Percentiles rank a stretch among this genome's conserved stretches.
Evolutionary conservation across 768 basidiomycete genomes (phyloP).

Genomic region (Sarcomyxa edulis): DNA sequence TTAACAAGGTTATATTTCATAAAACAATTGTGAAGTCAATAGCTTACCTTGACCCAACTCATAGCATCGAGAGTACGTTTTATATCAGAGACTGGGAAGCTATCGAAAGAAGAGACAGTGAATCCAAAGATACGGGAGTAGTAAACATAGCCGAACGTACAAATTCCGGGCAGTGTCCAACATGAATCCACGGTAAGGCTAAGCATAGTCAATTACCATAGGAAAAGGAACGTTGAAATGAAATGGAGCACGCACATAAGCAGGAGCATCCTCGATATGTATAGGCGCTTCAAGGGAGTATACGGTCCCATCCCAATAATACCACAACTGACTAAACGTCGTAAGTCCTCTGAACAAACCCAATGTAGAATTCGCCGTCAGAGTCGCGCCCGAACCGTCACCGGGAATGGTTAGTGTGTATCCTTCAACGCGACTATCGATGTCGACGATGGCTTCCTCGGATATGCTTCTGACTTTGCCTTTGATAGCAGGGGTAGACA

Average conservation of each 20-base stretch:
- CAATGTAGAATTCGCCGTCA: slow-evolving; percentile 59
- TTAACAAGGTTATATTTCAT: too few relatives aligned
- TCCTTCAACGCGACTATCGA: slow-evolving; percentile 50
- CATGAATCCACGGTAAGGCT: slow-evolving; percentile 77
- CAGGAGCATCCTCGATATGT: slow-evolving; percentile 55
- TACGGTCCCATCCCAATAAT: slow-evolving; percentile 36
- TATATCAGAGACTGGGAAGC: slow-evolving; percentile 61
- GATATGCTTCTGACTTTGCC: slow-evolving; percentile 42
- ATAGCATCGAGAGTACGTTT: slow-evolving; percentile 69
- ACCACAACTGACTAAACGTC: slow-evolving; percentile 74
- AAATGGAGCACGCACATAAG: slow-evolving; percentile 43
- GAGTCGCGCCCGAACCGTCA: slow-evolving; percentile 45
- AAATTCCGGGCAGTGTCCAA: slow-evolving; percentile 79
- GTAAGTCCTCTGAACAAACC: slow-evolving; percentile 69
- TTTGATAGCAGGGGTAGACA: too few relatives aligned
- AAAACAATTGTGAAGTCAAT: not conserved
- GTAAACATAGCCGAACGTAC: slow-evolving; percentile 29
- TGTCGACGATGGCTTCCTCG: slow-evolving; percentile 42
- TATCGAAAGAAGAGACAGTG: slow-evolving; percentile 16
- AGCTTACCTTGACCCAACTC: slow-evolving; percentile 61
- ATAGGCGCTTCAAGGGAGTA: slow-evolving; percentile 56
- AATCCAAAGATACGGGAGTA: not conserved
- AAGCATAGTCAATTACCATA: slow-evolving; percentile 2
- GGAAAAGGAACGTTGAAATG: not conserved
- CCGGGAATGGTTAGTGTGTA: slow-evolving; percentile 54